phyloP scores from a whole-genome alignment of 176 grass and related monocot genomes.

The Oryza punctata region DNA sequence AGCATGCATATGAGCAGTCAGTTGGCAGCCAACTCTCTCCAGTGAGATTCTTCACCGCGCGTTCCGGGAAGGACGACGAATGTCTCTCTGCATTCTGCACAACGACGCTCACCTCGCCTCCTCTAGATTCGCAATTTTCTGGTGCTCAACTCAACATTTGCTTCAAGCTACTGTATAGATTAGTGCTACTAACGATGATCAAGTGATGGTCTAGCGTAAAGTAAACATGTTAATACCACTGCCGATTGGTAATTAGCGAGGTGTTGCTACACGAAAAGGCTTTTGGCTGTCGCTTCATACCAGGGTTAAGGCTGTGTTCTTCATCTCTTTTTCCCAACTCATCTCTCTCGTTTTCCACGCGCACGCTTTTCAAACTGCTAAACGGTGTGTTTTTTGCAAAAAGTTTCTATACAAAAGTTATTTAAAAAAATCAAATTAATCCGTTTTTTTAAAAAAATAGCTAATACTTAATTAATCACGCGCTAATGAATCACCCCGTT shows the following conservation, averaged over 20 bases:
- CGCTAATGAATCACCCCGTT: too few relatives aligned
- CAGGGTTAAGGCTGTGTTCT: too few relatives aligned
- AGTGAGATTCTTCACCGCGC: constrained; percentile 36
- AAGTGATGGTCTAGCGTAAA: not conserved
- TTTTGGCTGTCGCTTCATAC: not conserved
- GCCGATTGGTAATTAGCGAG: not conserved
- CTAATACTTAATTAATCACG: too few relatives aligned
- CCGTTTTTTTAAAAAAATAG: too few relatives aligned
- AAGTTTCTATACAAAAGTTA: too few relatives aligned
- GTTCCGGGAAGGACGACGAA: constrained; percentile 30
- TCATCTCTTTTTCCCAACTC: too few relatives aligned
- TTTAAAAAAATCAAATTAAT: too few relatives aligned
- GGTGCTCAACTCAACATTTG: constrained; percentile 2
- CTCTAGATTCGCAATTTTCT: constrained; percentile 17
- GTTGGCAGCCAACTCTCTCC: not conserved
- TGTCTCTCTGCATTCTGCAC: not conserved
- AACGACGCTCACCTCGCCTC: not conserved
- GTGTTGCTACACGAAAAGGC: not conserved
- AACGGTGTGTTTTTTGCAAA: too few relatives aligned
- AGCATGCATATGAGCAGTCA: not conserved
- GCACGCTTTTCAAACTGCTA: too few relatives aligned
- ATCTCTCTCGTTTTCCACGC: too few relatives aligned
- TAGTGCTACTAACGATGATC: too few relatives aligned
- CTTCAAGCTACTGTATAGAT: constrained; percentile 42
- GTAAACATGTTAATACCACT: not conserved